Percentiles rank a stretch among this genome's conserved stretches.
phyloP scores from a whole-genome alignment of 345 rosid species.

The Citrus maxima region DNA sequence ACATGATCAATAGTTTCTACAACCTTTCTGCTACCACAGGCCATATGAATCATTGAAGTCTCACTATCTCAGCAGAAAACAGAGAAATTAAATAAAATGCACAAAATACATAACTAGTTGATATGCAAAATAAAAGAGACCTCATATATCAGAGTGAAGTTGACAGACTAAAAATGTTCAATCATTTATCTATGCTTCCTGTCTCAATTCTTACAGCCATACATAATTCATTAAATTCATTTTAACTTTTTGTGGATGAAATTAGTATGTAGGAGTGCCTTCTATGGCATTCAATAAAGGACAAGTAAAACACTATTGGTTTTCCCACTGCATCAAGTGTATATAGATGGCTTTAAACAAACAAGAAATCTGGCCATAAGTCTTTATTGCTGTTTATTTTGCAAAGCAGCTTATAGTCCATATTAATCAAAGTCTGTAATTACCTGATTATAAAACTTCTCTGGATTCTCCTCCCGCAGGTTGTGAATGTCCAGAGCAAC shows the following conservation, averaged over 20 bases:
- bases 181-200: background rate
- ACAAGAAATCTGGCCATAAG: background rate
- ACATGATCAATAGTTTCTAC: background rate
- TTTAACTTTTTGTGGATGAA: background rate
- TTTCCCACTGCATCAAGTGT: background rate
- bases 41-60: background rate
- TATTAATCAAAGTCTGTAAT: conserved; percentile 8
- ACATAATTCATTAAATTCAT: background rate
- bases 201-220: background rate
- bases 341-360: background rate
- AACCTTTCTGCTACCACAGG: background rate
- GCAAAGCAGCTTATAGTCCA: conserved; percentile 6
- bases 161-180: conserved; percentile 4
- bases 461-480: conserved; percentile 81
- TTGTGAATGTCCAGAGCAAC: conserved; percentile 86
- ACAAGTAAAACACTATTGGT: background rate
- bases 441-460: conserved; percentile 81
- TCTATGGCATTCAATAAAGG: background rate
- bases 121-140: background rate
- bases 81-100: background rate
- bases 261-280: background rate
- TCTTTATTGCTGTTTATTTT: background rate
- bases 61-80: background rate
- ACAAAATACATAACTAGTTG: background rate
- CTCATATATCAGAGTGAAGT: background rate